Evolutionary conservation across 2,329 filamentous ascomycete species (phyloP).

Genomic region (Ophiostoma australiae): DNA sequence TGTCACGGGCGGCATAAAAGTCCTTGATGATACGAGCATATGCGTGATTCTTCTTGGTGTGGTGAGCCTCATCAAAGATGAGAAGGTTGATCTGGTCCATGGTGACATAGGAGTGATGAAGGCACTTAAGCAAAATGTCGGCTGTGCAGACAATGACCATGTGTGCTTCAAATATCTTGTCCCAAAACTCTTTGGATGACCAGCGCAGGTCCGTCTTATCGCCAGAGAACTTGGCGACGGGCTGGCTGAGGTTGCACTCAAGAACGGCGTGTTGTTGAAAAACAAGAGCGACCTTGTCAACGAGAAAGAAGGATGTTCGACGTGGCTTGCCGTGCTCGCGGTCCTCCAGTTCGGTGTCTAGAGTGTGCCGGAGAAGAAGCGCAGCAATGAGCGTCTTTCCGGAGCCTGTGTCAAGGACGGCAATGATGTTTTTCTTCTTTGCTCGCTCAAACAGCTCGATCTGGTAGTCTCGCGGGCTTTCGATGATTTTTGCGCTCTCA

Average conservation of each 20-base stretch:
- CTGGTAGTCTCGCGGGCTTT: constrained; percentile 83
- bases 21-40: constrained; percentile 89
- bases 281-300: constrained; percentile 83
- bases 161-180: constrained; percentile 53
- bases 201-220: constrained; percentile 49
- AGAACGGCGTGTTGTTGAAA: constrained; percentile 85
- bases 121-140: constrained; percentile 73
- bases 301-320: constrained; percentile 79
- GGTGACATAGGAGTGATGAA: constrained; percentile 71
- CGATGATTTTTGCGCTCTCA: constrained; percentile 55
- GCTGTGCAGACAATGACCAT: constrained; percentile 92
- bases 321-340: constrained; percentile 55
- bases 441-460: constrained; percentile 84
- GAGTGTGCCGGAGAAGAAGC: constrained; percentile 68
- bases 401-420: constrained; percentile 88
- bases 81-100: constrained; percentile 84
- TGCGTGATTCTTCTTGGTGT: constrained; percentile 87
- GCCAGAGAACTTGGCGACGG: constrained; percentile 70
- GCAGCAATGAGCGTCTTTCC: constrained; percentile 97
- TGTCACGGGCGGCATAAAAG: constrained; percentile 57
- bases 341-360: constrained; percentile 71
- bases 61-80: constrained; percentile 94
- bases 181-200: constrained; percentile 44
- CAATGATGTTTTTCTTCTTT: constrained; percentile 79
- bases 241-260: constrained; percentile 71